These are phyloP conservation scores for Sporobolus alterniflorus DNA, from an alignment of 202 grass and related monocot genomes.

Conservation along the genomic window DNA sequence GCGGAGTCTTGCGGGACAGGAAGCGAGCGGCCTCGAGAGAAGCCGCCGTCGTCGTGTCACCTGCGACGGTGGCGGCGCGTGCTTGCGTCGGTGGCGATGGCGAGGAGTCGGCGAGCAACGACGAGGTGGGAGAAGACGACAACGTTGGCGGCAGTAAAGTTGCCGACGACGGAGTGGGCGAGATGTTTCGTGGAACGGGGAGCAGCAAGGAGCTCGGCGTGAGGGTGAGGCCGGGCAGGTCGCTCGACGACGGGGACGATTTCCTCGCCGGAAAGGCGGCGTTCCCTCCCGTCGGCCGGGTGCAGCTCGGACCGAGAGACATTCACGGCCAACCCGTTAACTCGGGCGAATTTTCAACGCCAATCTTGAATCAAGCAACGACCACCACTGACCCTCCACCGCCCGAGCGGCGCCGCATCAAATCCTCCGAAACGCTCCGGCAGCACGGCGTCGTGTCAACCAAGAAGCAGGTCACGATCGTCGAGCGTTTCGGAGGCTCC, in stretches of 20 bases:
- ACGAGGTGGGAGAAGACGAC: neutral
- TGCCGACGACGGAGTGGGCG: neutral
- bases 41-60: neutral
- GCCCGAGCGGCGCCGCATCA: too few relatives aligned
- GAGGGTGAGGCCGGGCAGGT: neutral
- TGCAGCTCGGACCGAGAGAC: too few relatives aligned
- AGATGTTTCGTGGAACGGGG: neutral
- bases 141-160: neutral
- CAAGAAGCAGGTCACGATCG: too few relatives aligned
- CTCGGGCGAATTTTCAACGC: too few relatives aligned
- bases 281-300: too few relatives aligned
- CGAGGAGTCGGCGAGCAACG: neutral
- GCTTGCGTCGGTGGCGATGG: neutral
- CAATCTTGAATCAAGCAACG: too few relatives aligned
- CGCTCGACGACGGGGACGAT: neutral
- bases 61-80: conserved; percentile 36
- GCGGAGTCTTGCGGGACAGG: neutral
- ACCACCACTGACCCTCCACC: too few relatives aligned
- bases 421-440: too few relatives aligned
- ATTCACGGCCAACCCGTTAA: too few relatives aligned
- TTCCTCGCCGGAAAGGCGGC: too few relatives aligned
- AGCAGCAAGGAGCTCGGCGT: neutral
- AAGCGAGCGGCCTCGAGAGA: neutral
- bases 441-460: too few relatives aligned
- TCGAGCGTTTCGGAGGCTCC: too few relatives aligned